These are phyloP conservation scores for Trichocomaceae sp. DNA, from an alignment of 2,329 filamentous ascomycete genomes.

Conservation along the genomic window DNA sequence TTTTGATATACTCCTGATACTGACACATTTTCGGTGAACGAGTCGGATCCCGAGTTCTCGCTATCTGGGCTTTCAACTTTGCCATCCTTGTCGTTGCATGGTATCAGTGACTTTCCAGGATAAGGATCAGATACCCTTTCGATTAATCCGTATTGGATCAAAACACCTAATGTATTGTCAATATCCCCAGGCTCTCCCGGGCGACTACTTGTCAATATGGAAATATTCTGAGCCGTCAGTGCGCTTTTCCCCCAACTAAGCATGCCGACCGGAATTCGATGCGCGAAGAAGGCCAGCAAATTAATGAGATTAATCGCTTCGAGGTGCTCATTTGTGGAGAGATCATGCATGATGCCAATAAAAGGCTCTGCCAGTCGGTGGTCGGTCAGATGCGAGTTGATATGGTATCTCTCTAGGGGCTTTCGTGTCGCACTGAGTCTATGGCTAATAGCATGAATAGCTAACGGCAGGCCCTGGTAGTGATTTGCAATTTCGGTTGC, in stretches of 20 bases:
- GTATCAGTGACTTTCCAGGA: constrained; percentile 3
- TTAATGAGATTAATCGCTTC: constrained; percentile 60
- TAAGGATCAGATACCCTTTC: constrained; percentile 36
- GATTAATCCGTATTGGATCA: constrained; percentile 43
- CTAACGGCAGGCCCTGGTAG: constrained; percentile 60
- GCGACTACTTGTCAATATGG: constrained; percentile 33
- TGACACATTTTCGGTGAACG: constrained; percentile 31
- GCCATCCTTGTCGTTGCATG: not conserved
- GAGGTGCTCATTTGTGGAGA: constrained; percentile 33
- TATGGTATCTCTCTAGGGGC: constrained; percentile 53
- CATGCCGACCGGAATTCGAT: constrained; percentile 61
- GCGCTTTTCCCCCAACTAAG: constrained; percentile 47
- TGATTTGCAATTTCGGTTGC: constrained; percentile 57
- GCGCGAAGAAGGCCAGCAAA: constrained; percentile 59
- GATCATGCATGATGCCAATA: constrained; percentile 43
- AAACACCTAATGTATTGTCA: constrained; percentile 40
- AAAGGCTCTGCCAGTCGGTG: constrained; percentile 48
- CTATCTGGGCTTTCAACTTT: constrained; percentile 5
- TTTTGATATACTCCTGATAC: constrained; percentile 27
- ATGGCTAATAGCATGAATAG: constrained; percentile 60
- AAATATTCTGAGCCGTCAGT: constrained; percentile 27
- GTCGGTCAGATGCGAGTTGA: constrained; percentile 51
- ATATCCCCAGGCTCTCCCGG: constrained; percentile 34
- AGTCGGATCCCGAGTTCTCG: constrained; percentile 17
- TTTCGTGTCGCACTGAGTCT: constrained; percentile 56